Conservation (phyloP, 768 basidiomycete species). For the Mycena rebaudengoi region DNA sequence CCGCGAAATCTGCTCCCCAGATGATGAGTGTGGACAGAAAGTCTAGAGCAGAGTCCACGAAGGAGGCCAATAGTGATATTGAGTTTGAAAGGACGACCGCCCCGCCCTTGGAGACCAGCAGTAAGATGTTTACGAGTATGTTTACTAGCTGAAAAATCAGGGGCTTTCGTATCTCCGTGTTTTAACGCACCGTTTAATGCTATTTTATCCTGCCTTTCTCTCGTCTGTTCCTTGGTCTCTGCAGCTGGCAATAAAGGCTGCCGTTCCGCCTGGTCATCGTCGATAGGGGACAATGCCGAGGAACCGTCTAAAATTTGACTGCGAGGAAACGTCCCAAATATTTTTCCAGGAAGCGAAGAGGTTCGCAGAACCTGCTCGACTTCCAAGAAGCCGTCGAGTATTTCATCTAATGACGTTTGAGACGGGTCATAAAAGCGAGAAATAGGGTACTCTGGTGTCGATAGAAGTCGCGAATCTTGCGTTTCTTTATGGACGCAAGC, state of each 20-base stretch:
- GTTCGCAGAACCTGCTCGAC: constrained; percentile 25
- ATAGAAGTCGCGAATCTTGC: constrained; percentile 20
- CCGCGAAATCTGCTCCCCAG: constrained; percentile 25
- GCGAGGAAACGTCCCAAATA: constrained; percentile 16
- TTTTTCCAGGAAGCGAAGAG: constrained; percentile 16
- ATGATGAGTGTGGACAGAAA: constrained; percentile 28
- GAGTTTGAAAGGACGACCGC: constrained; percentile 24
- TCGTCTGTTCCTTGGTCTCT: constrained; percentile 15
- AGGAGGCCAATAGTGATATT: constrained; percentile 28
- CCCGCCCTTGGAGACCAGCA: constrained; percentile 22
- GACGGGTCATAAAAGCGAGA: not conserved
- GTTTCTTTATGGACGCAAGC: constrained; percentile 17
- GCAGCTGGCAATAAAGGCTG: constrained; percentile 20
- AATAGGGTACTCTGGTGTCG: constrained; percentile 20
- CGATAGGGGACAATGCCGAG: not conserved
- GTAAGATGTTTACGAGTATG: constrained; percentile 23
- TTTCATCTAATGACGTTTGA: constrained; percentile 15
- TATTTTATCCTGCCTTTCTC: constrained; percentile 25
- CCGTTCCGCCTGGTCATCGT: constrained; percentile 14
- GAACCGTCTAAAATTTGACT: constrained; percentile 9
- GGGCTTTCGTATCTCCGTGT: no score
- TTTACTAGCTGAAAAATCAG: constrained; percentile 7
- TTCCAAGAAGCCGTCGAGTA: constrained; percentile 23
- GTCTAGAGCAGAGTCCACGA: constrained; percentile 28
- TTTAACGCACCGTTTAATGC: constrained; percentile 24